phyloP scores from a whole-genome alignment of 805 yeast genomes.

The Nakazawaea wyomingensis region DNA sequence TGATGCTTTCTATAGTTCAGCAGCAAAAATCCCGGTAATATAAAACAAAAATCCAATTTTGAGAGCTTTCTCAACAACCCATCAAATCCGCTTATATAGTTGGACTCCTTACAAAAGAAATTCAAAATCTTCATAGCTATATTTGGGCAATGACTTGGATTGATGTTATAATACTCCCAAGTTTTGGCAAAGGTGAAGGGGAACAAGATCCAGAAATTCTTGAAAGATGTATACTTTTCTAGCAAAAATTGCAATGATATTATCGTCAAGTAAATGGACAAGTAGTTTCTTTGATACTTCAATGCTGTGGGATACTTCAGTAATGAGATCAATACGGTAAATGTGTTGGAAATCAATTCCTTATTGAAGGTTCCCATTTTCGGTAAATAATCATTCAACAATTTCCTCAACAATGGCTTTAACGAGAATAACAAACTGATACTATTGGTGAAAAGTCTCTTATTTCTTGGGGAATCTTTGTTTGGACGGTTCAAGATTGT shows the following conservation, averaged over 20 bases:
- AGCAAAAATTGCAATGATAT: constrained; percentile 1
- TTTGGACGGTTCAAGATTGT: neutral
- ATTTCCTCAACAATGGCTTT: constrained; percentile 3
- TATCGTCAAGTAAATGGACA: constrained; percentile 10
- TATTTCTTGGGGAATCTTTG: neutral
- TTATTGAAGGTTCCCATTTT: neutral
- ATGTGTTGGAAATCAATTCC: neutral
- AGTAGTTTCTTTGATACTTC: constrained; percentile 10
- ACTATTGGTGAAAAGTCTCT: constrained; percentile 4
- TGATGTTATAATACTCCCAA: constrained; percentile 7
- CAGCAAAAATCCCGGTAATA: neutral
- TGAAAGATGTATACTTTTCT: neutral
- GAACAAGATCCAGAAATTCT: constrained; percentile 9
- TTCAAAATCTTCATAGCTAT: neutral
- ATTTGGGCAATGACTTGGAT: constrained; percentile 4
- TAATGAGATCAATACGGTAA: constrained; percentile 4
- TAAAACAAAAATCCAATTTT: neutral
- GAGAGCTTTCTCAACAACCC: neutral
- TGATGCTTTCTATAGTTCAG: neutral
- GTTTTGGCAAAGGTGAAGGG: constrained; percentile 12
- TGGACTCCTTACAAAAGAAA: neutral
- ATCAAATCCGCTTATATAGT: neutral
- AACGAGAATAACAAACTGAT: constrained; percentile 2
- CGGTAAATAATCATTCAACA: neutral
- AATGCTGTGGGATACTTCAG: constrained; percentile 5